Percentiles rank a stretch among this genome's conserved stretches.
These are phyloP conservation scores for Yamadazyma trypodendri DNA, from an alignment of 1,139 yeast species.

Conservation along the genomic window DNA sequence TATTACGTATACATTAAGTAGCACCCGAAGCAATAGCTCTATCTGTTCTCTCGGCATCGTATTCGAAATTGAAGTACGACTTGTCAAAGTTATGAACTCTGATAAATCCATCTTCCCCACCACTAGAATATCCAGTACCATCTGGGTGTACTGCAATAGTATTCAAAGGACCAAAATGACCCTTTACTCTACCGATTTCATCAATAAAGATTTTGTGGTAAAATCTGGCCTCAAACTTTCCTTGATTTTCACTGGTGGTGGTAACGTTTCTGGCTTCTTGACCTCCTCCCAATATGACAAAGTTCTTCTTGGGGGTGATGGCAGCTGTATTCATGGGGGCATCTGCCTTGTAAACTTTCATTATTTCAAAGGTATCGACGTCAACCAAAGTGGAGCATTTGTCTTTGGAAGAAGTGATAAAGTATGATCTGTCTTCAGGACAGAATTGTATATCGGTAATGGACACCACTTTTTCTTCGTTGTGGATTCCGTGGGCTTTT, in stretches of 20 bases:
- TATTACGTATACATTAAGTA: conserved; percentile 1
- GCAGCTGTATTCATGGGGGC: conserved; percentile 97
- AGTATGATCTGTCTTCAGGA: conserved; percentile 76
- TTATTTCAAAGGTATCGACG: conserved; percentile 67
- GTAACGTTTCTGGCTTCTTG: conserved; percentile 99
- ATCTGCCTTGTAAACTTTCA: conserved; percentile 81
- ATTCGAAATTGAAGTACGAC: conserved; percentile 86
- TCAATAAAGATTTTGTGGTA: conserved; percentile 94
- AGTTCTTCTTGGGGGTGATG: conserved; percentile 88
- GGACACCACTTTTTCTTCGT: conserved; percentile 51
- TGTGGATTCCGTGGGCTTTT: conserved; percentile 63
- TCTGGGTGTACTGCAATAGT: conserved; percentile 92
- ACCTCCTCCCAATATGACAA: conserved; percentile 96
- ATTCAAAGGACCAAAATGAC: conserved; percentile 98
- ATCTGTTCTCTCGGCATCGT: conserved; percentile 87
- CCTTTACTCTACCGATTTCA: conserved; percentile 95
- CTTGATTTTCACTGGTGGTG: conserved; percentile 89
- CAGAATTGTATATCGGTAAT: conserved; percentile 91
- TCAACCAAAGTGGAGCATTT: conserved; percentile 80
- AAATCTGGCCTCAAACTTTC: conserved; percentile 95
- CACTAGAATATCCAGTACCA: conserved; percentile 91
- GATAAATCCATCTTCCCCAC: conserved; percentile 97
- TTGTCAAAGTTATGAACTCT: conserved; percentile 94
- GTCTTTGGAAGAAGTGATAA: conserved; percentile 91
- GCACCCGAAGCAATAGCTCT: conserved; percentile 8